Base-by-base conservation (phyloP, 768 basidiomycete species). In the Pulveroboletus sp. region DNA sequence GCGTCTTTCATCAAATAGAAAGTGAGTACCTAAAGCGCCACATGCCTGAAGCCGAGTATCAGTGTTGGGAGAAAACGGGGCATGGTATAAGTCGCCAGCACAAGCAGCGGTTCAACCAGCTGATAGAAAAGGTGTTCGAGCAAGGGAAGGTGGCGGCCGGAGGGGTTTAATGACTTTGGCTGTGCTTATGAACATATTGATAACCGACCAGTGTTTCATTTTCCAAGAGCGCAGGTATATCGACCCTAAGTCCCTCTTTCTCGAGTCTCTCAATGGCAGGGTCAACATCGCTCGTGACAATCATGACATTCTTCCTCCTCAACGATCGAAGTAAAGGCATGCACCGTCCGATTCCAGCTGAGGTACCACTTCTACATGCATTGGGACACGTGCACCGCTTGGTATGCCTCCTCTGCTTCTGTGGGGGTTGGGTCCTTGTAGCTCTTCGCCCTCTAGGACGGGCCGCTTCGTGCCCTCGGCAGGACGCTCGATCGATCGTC, bases 281-380 rank as follows among this genome's bases (percentile, higher is more conserved):
- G 30, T 14, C 14, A 21, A 36, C 14, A 21, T 21, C 21, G 21
- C 21, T 21, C 21, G 21, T 21, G 21, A 21, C 3, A 21, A 21
- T 21, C 21, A 21, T 21, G 3, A 2, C 21, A 3, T 21, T 21
- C 21, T 3, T 21, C 21, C 21, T 3, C 21, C 32, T 1, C 31
- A 33, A 14, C 32, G 14, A 6, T 7, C 32, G 14, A 36, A 15
- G 8, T 18, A 14, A 3, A 24, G n/a, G 17, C 32, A 63, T 61
- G 44, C 10, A 85, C 88, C 87, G 64, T 89, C 85, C 2, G 84
- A 82, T 59, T 78, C 82, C 24, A 87, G 69, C 57, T 85, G 81
- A 3, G 80, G 81, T 50, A 81, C 84, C 17, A 78, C 77, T 66
- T 90, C 88, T 14, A 61, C 74, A 60, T 91, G 90, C 45, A 61